Percentiles rank a stretch among this genome's conserved stretches.
These are phyloP conservation scores for Ophiostoma angusticollis DNA, from an alignment of 2,329 filamentous ascomycete genomes.

Conservation along the genomic window DNA sequence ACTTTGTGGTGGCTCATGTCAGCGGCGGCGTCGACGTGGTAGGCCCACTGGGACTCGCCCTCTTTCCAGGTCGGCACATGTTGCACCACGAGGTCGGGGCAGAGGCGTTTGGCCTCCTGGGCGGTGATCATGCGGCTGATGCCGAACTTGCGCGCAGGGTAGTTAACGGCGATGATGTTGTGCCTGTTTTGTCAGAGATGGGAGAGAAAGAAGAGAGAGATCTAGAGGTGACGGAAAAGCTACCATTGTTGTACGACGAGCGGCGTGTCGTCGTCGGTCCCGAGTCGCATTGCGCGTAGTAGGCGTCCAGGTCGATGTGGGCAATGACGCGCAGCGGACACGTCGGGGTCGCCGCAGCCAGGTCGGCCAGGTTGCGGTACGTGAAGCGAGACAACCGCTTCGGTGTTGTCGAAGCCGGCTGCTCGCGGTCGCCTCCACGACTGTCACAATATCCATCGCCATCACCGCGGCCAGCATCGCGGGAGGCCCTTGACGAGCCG, in stretches of 20 bases:
- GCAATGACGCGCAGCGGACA: conserved; percentile 78
- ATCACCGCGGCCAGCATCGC: too few relatives aligned
- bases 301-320: conserved; percentile 92
- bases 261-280: conserved; percentile 59
- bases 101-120: conserved; percentile 72
- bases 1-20: conserved; percentile 86
- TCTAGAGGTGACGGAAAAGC: background rate
- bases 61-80: conserved; percentile 94
- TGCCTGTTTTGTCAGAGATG: conserved; percentile 43
- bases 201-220: too few relatives aligned
- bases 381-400: conserved; percentile 59
- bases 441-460: too few relatives aligned
- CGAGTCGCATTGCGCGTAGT: conserved; percentile 94
- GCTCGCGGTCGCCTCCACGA: too few relatives aligned
- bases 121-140: conserved; percentile 69
- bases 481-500: too few relatives aligned
- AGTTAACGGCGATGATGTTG: conserved; percentile 91
- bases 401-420: background rate
- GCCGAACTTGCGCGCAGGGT: conserved; percentile 70
- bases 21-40: conserved; percentile 65
- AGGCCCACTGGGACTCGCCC: conserved; percentile 84
- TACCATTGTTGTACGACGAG: conserved; percentile 90
- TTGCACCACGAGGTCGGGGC: conserved; percentile 71
- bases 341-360: conserved; percentile 56
- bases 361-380: conserved; percentile 65